Base-by-base conservation (phyloP, 2,329 filamentous ascomycete species). In the Fusarium tricinctum region DNA sequence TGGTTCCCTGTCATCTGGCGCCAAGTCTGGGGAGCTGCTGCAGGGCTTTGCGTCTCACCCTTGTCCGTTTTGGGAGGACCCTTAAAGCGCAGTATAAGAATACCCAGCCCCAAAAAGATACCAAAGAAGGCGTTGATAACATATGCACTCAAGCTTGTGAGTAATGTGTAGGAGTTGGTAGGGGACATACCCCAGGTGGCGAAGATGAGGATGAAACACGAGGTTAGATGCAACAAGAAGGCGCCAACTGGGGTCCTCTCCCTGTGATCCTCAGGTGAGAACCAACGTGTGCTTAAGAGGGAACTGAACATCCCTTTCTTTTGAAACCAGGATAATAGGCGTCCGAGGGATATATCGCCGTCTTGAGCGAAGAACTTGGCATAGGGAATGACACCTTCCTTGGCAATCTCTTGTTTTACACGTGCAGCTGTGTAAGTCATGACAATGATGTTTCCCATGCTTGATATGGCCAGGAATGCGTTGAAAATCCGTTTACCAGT, bases 331-430 rank as follows among this genome's bases (percentile, higher is more conserved):
- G 46, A 43, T 7, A 80, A 58, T 0, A 80, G 59, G 3, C 78
- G 73, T 1, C 78, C 78, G 5, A 80, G 20, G 2, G 77, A 79
- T 30, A 79, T 65, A 23, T 80, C 78, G 3, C 66, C 70, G 42
- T 80, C 77, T 40, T 77, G 75, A 3, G 81, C 84, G 62, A 86
- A 84, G 74, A 86, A 83, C 35, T 80, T 78, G 5, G 83, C 80
- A 53, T 77, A 85, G 0, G 85, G 85, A 3, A 87, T 75, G 52
- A 87, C 81, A 1, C 85, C 86, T 72, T 87, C 84, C 69, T 88
- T 88, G 9, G 86, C 86, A 43, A 89, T 86, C 70, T 89, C 86
- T 70, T 88, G 86, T 72, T 88, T 88, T 19, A 88, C 82, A 62
- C 85, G 79, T 4, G 85, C 81, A 9, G 84, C 82, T 0, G 84